Percentiles rank a stretch among this genome's conserved stretches.
These are phyloP conservation scores for Leptomonas pyrrhocoris DNA, from an alignment of 208 protist genomes.

Conservation along the genomic window DNA sequence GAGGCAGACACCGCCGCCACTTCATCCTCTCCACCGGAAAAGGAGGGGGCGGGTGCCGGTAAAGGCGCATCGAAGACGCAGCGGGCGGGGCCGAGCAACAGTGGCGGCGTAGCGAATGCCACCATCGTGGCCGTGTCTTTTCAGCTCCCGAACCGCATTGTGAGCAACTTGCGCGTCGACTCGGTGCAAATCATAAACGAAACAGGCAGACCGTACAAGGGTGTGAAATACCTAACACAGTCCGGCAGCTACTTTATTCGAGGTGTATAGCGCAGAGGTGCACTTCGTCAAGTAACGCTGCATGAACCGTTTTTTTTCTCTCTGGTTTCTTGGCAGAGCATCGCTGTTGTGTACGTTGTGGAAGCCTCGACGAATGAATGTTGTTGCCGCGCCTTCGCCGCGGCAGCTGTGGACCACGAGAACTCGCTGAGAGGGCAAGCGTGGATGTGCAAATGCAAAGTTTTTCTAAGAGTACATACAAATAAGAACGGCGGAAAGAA, in stretches of 20 bases:
- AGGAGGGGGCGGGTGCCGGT: neutral
- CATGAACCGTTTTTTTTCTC: constrained; percentile 8
- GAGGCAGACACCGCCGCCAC: constrained; percentile 15
- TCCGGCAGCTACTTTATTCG: constrained; percentile 86
- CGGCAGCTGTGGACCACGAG: too few relatives aligned
- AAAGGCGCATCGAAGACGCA: neutral
- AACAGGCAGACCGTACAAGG: constrained; percentile 84
- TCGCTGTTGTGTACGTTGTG: too few relatives aligned
- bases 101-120: constrained; percentile 29
- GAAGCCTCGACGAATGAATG: too few relatives aligned
- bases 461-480: too few relatives aligned
- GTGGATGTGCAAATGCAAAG: too few relatives aligned
- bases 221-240: constrained; percentile 83
- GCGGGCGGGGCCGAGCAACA: neutral
- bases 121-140: constrained; percentile 66
- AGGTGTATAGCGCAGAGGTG: constrained; percentile 41
- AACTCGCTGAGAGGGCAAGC: too few relatives aligned
- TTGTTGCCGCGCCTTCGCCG: too few relatives aligned
- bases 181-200: constrained; percentile 86
- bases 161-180: constrained; percentile 77
- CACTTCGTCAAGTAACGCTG: neutral
- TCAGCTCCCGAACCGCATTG: constrained; percentile 69
- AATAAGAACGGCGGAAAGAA: too few relatives aligned
- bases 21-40: neutral
- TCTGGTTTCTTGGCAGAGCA: constrained; percentile 17